Percentiles rank a stretch among this genome's conserved stretches.
Conservation (phyloP, 2,329 filamentous ascomycete species). For the Trichoderma polysporum region DNA sequence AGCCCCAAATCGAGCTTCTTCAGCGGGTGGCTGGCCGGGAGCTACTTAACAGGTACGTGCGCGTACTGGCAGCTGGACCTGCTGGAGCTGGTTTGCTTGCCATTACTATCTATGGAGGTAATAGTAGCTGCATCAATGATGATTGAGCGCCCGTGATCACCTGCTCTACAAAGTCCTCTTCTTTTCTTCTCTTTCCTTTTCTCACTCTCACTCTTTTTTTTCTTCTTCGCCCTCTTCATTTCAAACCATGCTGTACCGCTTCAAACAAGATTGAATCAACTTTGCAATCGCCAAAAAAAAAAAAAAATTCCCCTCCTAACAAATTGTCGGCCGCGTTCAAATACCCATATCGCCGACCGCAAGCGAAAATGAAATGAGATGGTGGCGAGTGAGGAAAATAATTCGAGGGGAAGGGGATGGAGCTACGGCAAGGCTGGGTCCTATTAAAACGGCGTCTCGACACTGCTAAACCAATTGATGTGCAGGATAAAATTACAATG, state of each 20-base stretch:
- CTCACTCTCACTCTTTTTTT: not conserved
- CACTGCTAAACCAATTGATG: not conserved
- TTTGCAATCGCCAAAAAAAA: not conserved
- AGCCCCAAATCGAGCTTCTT: not conserved
- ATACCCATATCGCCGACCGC: not conserved
- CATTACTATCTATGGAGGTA: not conserved
- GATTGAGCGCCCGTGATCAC: not conserved
- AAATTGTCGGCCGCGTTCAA: not conserved
- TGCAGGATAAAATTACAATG: slow-evolving; percentile 4
- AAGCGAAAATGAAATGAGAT: slow-evolving; percentile 15
- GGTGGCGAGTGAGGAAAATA: not conserved
- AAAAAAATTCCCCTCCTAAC: too few relatives aligned
- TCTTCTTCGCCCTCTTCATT: not conserved
- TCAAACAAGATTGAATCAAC: not conserved
- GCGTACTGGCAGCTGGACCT: not conserved
- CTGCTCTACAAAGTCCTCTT: not conserved
- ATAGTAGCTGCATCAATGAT: not conserved
- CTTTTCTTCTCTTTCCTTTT: not conserved
- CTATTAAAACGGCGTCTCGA: not conserved
- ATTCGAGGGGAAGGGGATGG: not conserved
- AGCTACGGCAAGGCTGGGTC: slow-evolving; percentile 11
- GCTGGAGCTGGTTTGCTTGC: too few relatives aligned
- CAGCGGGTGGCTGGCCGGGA: too few relatives aligned
- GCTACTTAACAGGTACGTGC: not conserved
- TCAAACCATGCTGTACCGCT: not conserved